These are phyloP conservation scores for Carex sylvatica DNA, from an alignment of 202 grass and related monocot genomes.

Conservation along the genomic window DNA sequence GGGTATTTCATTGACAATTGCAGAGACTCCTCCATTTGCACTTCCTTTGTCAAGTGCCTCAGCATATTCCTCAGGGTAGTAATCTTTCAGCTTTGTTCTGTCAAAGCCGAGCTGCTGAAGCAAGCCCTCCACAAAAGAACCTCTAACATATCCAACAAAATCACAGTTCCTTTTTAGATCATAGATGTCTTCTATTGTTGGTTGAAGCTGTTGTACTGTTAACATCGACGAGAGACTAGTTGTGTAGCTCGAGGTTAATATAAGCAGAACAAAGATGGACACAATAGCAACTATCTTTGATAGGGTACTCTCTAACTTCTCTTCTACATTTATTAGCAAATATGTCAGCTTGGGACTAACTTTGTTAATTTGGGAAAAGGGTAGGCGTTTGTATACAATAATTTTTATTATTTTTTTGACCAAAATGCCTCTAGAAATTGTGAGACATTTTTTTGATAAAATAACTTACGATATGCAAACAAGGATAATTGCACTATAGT, in stretches of 20 bases:
- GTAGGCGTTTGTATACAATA: too few species aligned
- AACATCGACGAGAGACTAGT: slow-evolving; percentile 57
- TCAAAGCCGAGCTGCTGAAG: slow-evolving; percentile 41
- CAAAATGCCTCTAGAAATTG: neutral
- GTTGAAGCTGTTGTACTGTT: slow-evolving; percentile 49
- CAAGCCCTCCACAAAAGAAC: slow-evolving; percentile 33
- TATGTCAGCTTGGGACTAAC: neutral
- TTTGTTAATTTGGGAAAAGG: too few species aligned
- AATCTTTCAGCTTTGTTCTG: slow-evolving; percentile 26
- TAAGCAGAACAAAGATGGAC: slow-evolving; percentile 42
- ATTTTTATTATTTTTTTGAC: neutral
- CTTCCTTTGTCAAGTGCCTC: slow-evolving; percentile 23
- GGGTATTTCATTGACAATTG: slow-evolving; percentile 38
- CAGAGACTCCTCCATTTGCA: slow-evolving; percentile 45
- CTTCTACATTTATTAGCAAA: slow-evolving; percentile 28
- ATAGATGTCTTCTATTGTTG: slow-evolving; percentile 37
- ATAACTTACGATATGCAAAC: slow-evolving; percentile 48
- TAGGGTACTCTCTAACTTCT: neutral
- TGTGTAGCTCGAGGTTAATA: slow-evolving; percentile 63
- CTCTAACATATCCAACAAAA: slow-evolving; percentile 30
- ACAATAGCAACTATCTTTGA: slow-evolving; percentile 44
- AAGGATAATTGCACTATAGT: slow-evolving; percentile 31
- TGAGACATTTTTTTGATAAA: neutral
- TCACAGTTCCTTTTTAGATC: slow-evolving; percentile 40
- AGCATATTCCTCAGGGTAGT: too few species aligned